Conservation (phyloP, 2,329 filamentous ascomycete genomes). For the Apiospora koreana region DNA sequence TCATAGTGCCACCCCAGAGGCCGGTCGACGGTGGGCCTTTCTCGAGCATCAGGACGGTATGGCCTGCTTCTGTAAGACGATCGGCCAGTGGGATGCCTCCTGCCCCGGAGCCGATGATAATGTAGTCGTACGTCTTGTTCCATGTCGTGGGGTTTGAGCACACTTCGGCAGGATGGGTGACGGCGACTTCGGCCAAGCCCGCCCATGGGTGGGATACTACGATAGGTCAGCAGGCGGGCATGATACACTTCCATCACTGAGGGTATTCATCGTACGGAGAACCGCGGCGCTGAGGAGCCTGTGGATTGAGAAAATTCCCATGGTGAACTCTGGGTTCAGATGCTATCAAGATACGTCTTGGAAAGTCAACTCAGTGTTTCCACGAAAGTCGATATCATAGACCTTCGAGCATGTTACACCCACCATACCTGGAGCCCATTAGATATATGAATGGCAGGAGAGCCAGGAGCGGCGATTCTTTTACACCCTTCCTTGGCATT, state of each 20-base stretch:
- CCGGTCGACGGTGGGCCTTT: conserved; percentile 63
- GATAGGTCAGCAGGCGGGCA: neutral
- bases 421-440: neutral
- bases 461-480: neutral
- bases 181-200: neutral
- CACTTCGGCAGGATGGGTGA: neutral
- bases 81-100: conserved; percentile 61
- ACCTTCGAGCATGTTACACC: neutral
- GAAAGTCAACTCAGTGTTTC: neutral
- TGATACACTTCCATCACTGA: no score
- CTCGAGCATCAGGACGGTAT: conserved; percentile 65
- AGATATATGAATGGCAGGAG: neutral
- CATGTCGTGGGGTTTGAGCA: conserved; percentile 27
- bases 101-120: conserved; percentile 60
- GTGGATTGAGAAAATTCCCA: neutral
- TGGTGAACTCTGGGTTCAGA: neutral
- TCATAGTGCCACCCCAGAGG: conserved; percentile 64
- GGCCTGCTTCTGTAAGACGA: conserved; percentile 63
- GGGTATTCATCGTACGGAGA: neutral
- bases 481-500: neutral
- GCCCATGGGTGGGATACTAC: neutral
- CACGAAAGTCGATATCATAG: no score
- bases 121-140: conserved; percentile 57
- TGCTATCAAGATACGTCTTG: neutral
- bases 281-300: neutral